Conservation (phyloP, 192 early-diverging fungal genomes). For the Podila verticillata region DNA sequence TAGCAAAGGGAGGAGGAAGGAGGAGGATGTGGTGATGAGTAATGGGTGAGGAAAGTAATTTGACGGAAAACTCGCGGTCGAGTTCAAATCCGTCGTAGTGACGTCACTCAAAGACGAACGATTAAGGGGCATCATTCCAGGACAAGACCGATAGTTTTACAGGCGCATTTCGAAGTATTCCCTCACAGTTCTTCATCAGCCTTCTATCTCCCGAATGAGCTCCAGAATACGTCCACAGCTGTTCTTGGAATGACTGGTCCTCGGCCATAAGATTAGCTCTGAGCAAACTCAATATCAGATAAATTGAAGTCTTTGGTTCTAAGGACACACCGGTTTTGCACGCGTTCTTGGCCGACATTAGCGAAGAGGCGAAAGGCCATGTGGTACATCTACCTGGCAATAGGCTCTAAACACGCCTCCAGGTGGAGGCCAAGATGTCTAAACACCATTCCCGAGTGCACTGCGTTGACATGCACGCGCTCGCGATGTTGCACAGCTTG, state of each 20-base stretch:
- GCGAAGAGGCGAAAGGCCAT: neutral
- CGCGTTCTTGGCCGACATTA: neutral
- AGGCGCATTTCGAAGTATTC: too few relatives aligned
- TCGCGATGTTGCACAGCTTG: neutral
- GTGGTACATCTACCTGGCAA: neutral
- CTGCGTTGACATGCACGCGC: neutral
- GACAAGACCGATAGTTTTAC: too few relatives aligned
- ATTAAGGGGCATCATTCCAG: too few relatives aligned
- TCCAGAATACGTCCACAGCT: neutral
- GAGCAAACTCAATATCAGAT: neutral
- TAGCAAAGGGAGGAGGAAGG: slow-evolving; percentile 4
- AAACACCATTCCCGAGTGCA: neutral
- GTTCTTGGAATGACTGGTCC: neutral
- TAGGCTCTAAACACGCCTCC: neutral
- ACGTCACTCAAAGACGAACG: too few relatives aligned
- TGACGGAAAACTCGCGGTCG: too few relatives aligned
- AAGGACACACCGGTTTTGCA: neutral
- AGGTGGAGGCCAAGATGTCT: neutral
- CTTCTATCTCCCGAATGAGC: neutral
- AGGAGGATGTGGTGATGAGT: neutral
- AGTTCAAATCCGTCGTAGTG: too few relatives aligned
- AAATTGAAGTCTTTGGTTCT: neutral
- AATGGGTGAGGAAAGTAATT: too few relatives aligned
- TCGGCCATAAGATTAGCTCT: neutral
- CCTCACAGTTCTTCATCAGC: neutral